A percentile compares a stretch with the other conserved stretches of the same genome.
These are phyloP conservation scores for Neurospora sp. DNA, from an alignment of 495 filamentous ascomycete genomes.

Conservation along the genomic window DNA sequence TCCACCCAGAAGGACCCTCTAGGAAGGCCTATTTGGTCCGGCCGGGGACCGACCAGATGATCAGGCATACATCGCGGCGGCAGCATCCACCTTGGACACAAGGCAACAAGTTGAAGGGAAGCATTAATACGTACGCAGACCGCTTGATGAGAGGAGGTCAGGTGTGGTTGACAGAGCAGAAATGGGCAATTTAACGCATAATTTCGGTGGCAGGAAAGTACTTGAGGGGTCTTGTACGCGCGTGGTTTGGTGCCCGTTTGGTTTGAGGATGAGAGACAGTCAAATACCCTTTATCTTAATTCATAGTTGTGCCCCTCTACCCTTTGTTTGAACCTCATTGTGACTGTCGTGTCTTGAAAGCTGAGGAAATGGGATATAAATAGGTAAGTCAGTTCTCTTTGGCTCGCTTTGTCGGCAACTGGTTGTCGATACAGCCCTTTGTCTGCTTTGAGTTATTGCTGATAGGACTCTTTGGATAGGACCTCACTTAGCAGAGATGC, in stretches of 20 bases:
- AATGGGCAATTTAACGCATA: not conserved
- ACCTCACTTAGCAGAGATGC: not conserved
- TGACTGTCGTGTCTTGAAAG: not conserved
- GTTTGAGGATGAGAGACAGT: not conserved
- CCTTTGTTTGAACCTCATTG: not conserved
- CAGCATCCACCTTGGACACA: not conserved
- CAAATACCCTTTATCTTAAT: not conserved
- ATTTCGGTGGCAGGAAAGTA: not conserved
- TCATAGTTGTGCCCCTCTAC: not conserved
- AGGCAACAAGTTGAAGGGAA: not conserved
- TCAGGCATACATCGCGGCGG: not conserved
- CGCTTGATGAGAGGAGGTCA: not conserved
- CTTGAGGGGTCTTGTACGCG: not conserved
- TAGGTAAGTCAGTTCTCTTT: not conserved
- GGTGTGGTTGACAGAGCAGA: not conserved
- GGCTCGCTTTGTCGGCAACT: not conserved
- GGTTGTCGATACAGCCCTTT: not conserved
- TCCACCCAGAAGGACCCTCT: conserved; percentile 13
- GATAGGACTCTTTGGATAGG: not conserved
- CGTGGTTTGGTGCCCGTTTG: not conserved
- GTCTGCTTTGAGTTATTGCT: not conserved
- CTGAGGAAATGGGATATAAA: not conserved
- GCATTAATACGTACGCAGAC: not conserved
- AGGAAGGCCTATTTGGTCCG: conserved; percentile 13
- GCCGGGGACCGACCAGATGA: not conserved